Evolutionary conservation across 148 eudicot genomes (phyloP).

Genomic region (Spergularia bocconei): DNA sequence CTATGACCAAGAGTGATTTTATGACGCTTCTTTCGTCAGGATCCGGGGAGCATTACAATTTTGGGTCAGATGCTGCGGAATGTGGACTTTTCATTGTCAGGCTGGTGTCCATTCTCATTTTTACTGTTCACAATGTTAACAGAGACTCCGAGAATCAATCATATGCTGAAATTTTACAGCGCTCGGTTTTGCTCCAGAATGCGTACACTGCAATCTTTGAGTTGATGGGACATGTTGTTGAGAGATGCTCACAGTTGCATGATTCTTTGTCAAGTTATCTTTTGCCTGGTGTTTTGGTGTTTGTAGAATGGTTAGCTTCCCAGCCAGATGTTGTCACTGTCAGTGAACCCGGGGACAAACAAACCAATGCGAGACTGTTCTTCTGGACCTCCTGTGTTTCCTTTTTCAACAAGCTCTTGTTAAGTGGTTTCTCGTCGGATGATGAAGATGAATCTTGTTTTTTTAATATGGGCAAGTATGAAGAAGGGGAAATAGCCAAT

Average conservation of each 20-base stretch:
- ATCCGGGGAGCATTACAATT: slow-evolving; percentile 50
- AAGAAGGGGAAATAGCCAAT: slow-evolving; percentile 72
- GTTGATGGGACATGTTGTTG: slow-evolving; percentile 71
- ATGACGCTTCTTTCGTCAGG: slow-evolving; percentile 72
- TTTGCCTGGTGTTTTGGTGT: slow-evolving; percentile 77
- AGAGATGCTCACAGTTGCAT: slow-evolving; percentile 58
- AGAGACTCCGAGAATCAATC: slow-evolving; percentile 86
- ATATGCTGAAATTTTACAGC: slow-evolving; percentile 87
- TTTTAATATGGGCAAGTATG: slow-evolving; percentile 64
- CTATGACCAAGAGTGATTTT: slow-evolving; percentile 53
- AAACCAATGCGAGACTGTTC: slow-evolving; percentile 54
- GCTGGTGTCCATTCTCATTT: slow-evolving; percentile 71
- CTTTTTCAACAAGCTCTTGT: slow-evolving; percentile 64
- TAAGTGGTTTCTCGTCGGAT: slow-evolving; percentile 39
- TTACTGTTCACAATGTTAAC: slow-evolving; percentile 77
- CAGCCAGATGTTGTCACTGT: slow-evolving; percentile 60
- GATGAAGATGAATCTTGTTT: slow-evolving; percentile 70
- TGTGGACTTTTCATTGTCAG: slow-evolving; percentile 67
- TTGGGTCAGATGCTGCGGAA: slow-evolving; percentile 82
- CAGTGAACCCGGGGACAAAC: slow-evolving; percentile 63
- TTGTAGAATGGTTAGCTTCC: slow-evolving; percentile 94
- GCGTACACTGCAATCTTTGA: slow-evolving; percentile 74
- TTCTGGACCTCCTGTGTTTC: slow-evolving; percentile 73
- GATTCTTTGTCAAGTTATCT: slow-evolving; percentile 79
- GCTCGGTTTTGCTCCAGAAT: slow-evolving; percentile 75